Base-by-base conservation (phyloP, 2,329 filamentous ascomycete species). In the Ophiostoma triangulosporum region DNA sequence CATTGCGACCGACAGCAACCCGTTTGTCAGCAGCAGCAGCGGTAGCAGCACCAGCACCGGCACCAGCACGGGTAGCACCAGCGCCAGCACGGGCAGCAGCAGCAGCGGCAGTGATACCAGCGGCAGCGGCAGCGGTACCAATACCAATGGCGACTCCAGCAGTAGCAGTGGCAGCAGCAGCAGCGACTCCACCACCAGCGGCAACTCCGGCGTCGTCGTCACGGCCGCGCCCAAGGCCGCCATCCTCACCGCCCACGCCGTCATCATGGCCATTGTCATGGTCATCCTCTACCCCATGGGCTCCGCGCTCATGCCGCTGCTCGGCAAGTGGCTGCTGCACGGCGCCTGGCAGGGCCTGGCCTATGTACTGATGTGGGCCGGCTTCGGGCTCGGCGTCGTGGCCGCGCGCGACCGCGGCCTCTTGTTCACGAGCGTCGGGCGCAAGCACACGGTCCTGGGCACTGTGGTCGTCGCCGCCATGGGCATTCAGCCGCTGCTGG, bases 251-350 rank as follows among this genome's bases (percentile, higher is more conserved):
- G 69, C 73, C 0, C 80, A 83, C 57, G 81, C 79, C 49, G 69
- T 80, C 59, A 66, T 84, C 60, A 80, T 84, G 78, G 72, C 73
- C 26, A 62, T 83, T 46, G 74, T 76, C 17, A 80, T 83, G 58
- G 71, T 77, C 3, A 60, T 77, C 12, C 65, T 81, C 22, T 83
- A 81, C 58, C 81, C 81, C 1, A 58, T 82, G 3, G 81, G 80
- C 5, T 72, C 80, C 8, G 66, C 79, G 3, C 62, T 81, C 38
- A 82, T 84, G 74, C 77, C 80, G 3, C 57, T 83, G 3, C 57
- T 81, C 6, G 73, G 76, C 45, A 76, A 70, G 48, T 82, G 75
- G 75, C 62, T 73, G 51, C 58, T 79, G n/a, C 81, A 85, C 60
- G 77, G 71, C 6, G 65, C 65, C 9, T 74, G 76, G 65, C 81